Evolutionary conservation across 228 moss, liverwort and hornwort species (phyloP).

Genomic region (Sphagnum magellanicum): DNA sequence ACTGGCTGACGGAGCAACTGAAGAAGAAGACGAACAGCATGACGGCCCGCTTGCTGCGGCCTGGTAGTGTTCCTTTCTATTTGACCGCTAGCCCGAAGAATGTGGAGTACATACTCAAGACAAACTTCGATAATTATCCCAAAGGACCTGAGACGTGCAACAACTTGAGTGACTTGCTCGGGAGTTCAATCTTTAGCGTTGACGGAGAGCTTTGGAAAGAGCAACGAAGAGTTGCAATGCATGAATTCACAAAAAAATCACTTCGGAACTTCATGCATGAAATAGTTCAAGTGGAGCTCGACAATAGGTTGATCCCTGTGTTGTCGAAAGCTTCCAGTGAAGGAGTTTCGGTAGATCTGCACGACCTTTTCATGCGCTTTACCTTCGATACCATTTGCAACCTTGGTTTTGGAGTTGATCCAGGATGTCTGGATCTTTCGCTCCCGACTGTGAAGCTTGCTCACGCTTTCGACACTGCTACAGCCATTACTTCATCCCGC

Average conservation of each 20-base stretch:
- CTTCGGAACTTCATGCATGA: conserved; percentile 40
- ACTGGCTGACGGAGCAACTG: background rate
- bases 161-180: conserved; percentile 48
- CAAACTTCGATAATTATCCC: conserved; percentile 52
- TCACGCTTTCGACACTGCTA: conserved; percentile 49
- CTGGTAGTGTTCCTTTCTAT: background rate
- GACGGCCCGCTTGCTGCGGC: background rate
- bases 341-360: conserved; percentile 38
- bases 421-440: conserved; percentile 44
- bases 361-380: conserved; percentile 55
- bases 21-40: conserved; percentile 1
- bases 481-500: conserved; percentile 47
- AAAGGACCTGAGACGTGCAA: conserved; percentile 49
- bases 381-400: conserved; percentile 67
- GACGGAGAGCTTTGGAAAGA: conserved; percentile 49
- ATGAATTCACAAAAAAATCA: conserved; percentile 57
- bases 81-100: conserved; percentile 35
- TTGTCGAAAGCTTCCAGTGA: background rate
- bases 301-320: background rate
- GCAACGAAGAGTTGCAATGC: conserved; percentile 58
- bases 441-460: conserved; percentile 42
- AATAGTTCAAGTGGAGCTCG: background rate
- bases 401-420: conserved; percentile 56
- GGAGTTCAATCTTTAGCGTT: conserved; percentile 54
- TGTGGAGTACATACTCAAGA: conserved; percentile 50